Base-by-base conservation (phyloP, 352 stramenopile species). In the Pythium vanterpoolii region DNA sequence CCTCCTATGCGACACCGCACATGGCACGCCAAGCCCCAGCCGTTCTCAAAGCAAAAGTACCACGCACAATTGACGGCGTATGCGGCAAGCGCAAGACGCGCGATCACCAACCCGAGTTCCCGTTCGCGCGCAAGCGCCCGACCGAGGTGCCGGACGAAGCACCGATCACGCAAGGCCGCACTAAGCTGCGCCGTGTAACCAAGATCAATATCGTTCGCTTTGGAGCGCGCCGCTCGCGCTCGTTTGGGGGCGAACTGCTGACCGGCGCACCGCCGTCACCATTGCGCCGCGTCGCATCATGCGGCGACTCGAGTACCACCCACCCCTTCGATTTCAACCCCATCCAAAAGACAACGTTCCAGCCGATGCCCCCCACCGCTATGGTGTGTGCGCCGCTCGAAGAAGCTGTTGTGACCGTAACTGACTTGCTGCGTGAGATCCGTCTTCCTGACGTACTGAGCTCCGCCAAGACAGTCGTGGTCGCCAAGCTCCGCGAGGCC, bases 81-180 rank as follows among this genome's bases (percentile, higher is more conserved):
- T 71, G 64, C 21, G 61, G 61, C 42, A 76, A 76, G 59, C 69
- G 69, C 44, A 76, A 71, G 51, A 36, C 26, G n/a, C 50, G 69
- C 28, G 69, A 64, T 0, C 19, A 51, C 24, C 38, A 33, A 14
- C 43, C 38, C 43, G 69, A 56, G 33, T 68, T 76, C 51, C 60
- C 60, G n/a, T 53, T 62, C 18, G 40, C 36, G 4, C 26, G 48
- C 33, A 50, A 24, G 14, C 56, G 56, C 28, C 19, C 43, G 21
- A 42, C 40, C 26, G 36, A 57, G 16, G 55, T 24, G 28, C 18
- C 31, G 26, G 45, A 56, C 40, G 48, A 64, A 18, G 36, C 51
- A 19, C 40, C 55, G 5, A 34, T 58, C 33, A 48, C 51, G 9
- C 63, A 71, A 21, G 56, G 57, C n/a, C 63, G 56, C 38, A 36